Evolutionary conservation across 495 filamentous ascomycete genomes (phyloP), one percentile per base, ranked within the genome.

Genomic region (Corynascus novoguineensis): DNA sequence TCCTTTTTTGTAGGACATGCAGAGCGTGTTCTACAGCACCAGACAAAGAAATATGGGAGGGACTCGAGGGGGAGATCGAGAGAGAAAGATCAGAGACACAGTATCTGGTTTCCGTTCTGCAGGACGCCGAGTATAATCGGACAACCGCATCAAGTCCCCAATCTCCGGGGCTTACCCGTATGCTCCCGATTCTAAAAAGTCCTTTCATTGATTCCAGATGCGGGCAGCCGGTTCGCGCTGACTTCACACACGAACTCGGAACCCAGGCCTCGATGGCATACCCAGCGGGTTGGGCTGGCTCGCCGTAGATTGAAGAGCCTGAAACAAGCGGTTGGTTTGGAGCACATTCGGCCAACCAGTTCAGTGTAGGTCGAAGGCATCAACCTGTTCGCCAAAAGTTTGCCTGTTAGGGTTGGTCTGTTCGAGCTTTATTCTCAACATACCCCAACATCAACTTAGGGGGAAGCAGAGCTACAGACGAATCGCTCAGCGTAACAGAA

Each of bases 11-110:
- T 29, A 28, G 6, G 25, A n/a, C n/a, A n/a, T n/a, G n/a, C n/a
- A n/a, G n/a, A n/a, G n/a, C 22, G 7, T 28, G 57, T 63, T 60
- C 34, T 54, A 60, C 57, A 46, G 21, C 53, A 37, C 55, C 17
- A 34, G n/a, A n/a, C n/a, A n/a, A n/a, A n/a, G n/a, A 52, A 21
- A 53, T 58, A 47, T 37, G 27, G 42, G 25, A 40, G 50, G 51
- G 15, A 22, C 31, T 11, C 31, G 38, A 1, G 34, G 42, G 17
- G 49, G 48, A 50, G 7, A 34, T 35, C 4, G 11, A 29, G 25
- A 32, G 11, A 31, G 15, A 22, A 50, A 17, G 42, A 37, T 29
- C 25, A 37, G n/a, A n/a, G n/a, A 52, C 22, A 55, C 38, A 58
- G 24, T 38, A 55, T 57, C 38, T n/a, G 48, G 38, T 14, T n/a